Conservation (phyloP, 2,329 filamentous ascomycete species). For the Leptodontidium sp. region DNA sequence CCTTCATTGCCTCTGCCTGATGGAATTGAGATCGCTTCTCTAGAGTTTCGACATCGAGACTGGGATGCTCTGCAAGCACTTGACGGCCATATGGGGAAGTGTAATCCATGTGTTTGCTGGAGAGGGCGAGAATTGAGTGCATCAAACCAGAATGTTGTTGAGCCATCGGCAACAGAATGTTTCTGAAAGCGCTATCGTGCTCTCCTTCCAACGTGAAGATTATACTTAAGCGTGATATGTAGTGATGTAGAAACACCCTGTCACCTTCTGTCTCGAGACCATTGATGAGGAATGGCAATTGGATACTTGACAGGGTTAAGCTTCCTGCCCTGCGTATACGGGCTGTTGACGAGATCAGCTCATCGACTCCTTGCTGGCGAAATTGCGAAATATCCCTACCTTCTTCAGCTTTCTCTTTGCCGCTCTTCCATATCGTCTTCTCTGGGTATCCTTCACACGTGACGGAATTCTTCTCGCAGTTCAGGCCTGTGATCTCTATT, state of each 20-base stretch:
- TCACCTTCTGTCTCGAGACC: constrained; percentile 84
- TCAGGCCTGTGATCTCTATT: constrained; percentile 65
- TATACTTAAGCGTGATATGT: constrained; percentile 79
- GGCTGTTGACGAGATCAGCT: constrained; percentile 51
- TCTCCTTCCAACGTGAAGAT: constrained; percentile 82
- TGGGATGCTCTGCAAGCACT: constrained; percentile 58
- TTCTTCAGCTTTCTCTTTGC: constrained; percentile 76
- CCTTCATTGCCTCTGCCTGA: constrained; percentile 61
- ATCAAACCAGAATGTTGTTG: constrained; percentile 82
- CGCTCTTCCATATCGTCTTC: constrained; percentile 87
- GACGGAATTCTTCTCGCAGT: constrained; percentile 93
- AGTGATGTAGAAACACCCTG: constrained; percentile 83
- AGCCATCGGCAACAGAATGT: constrained; percentile 83
- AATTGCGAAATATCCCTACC: constrained; percentile 52
- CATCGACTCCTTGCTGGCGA: constrained; percentile 36
- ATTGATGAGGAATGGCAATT: constrained; percentile 74
- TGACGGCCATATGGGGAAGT: constrained; percentile 64
- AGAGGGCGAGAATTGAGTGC: constrained; percentile 87
- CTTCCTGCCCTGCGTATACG: constrained; percentile 53
- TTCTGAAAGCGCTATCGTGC: constrained; percentile 84
- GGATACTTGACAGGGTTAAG: constrained; percentile 59
- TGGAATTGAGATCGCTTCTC: constrained; percentile 63
- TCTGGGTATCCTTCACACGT: constrained; percentile 91
- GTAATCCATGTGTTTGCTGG: constrained; percentile 77
- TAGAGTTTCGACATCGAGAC: constrained; percentile 56